Percentiles rank a stretch among this genome's conserved stretches.
Evolutionary conservation across 108 stramenopile species (phyloP).

Genomic region (Nitzschia inconspicua): DNA sequence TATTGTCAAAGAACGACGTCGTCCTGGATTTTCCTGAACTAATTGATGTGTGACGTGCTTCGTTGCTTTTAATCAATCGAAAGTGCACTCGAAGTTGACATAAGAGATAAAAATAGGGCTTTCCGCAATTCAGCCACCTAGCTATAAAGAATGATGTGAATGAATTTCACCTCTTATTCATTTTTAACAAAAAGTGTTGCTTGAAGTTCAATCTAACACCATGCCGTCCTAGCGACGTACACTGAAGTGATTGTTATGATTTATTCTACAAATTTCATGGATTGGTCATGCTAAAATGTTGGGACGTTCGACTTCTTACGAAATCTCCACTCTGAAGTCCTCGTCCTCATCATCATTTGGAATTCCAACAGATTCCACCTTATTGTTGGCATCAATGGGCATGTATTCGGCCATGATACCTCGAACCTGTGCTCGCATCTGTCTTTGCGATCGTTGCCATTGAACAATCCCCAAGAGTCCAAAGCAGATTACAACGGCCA

Average conservation of each 20-base stretch:
- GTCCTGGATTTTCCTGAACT: conserved; percentile 82
- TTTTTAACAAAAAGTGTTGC: too few relatives aligned
- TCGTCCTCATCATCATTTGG: conserved; percentile 14
- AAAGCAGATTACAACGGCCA: conserved; percentile 12
- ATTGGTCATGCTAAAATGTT: too few relatives aligned
- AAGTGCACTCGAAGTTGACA: too few relatives aligned
- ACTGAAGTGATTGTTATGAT: too few relatives aligned
- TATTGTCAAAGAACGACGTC: conserved; percentile 60
- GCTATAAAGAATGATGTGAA: too few relatives aligned
- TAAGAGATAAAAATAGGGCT: too few relatives aligned
- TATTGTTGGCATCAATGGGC: conserved; percentile 80
- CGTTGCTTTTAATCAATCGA: too few relatives aligned
- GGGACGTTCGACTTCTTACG: not conserved
- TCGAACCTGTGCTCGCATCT: conserved; percentile 89
- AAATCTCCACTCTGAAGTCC: conserved; percentile 6
- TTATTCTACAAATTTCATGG: too few relatives aligned
- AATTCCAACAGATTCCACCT: conserved; percentile 22
- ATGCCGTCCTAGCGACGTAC: too few relatives aligned
- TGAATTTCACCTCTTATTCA: too few relatives aligned
- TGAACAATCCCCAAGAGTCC: conserved; percentile 55
- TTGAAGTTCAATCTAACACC: too few relatives aligned
- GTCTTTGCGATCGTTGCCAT: conserved; percentile 71
- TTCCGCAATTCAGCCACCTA: too few relatives aligned
- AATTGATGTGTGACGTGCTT: conserved; percentile 57
- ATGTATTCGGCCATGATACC: conserved; percentile 94